These are phyloP conservation scores for Vitis hybrid DNA, from an alignment of 177 flowering plant species.

Conservation along the genomic window DNA sequence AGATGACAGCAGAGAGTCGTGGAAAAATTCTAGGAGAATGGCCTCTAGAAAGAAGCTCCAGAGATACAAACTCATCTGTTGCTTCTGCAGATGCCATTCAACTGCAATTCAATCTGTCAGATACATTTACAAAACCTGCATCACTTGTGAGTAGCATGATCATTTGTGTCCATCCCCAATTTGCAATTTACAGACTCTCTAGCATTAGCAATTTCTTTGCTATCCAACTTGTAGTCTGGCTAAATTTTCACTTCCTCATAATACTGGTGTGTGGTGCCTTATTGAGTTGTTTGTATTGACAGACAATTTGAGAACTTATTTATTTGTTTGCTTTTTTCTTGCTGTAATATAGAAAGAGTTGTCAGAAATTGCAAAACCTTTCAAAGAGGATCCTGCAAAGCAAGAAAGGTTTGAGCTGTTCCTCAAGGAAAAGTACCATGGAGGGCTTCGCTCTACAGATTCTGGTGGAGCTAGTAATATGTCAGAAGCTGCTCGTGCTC, in stretches of 20 bases:
- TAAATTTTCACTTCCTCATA: neutral
- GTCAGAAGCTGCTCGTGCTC: conserved; percentile 94
- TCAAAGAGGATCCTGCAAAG: conserved; percentile 78
- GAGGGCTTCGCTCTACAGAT: conserved; percentile 77
- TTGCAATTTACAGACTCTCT: neutral
- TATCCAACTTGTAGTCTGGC: neutral
- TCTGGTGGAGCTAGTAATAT: conserved; percentile 61
- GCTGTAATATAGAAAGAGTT: conserved; percentile 35
- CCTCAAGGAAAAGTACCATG: conserved; percentile 83
- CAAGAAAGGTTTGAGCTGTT: conserved; percentile 91
- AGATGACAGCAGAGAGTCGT: conserved; percentile 93
- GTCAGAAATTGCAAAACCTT: conserved; percentile 63
- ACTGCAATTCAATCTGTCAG: conserved; percentile 63
- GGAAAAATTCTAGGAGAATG: conserved; percentile 85
- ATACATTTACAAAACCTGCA: conserved; percentile 81
- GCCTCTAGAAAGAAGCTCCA: conserved; percentile 67
- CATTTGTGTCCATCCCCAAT: neutral
- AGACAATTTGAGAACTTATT: neutral
- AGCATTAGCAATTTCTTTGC: neutral
- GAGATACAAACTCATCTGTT: conserved; percentile 40
- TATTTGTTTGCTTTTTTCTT: conserved; percentile 4
- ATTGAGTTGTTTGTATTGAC: neutral
- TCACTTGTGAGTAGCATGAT: conserved; percentile 57
- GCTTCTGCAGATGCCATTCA: conserved; percentile 43
- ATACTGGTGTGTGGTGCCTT: neutral